phyloP scores from a whole-genome alignment of 1,284 basidiomycete species.

The Sphaerobolus stellatus region DNA sequence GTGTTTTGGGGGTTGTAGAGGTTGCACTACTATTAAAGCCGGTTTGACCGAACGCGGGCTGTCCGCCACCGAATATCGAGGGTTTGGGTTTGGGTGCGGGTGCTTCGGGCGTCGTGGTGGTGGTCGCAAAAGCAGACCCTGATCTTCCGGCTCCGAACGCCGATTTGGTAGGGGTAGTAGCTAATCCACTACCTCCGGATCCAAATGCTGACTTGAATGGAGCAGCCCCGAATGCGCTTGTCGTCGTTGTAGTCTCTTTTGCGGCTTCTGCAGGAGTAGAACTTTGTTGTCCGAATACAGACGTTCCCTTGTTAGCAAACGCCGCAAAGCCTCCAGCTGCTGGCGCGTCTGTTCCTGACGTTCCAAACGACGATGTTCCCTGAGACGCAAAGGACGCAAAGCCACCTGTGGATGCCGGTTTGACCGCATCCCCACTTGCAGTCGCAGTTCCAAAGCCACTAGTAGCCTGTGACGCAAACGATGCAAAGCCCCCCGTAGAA shows the following conservation, averaged over 20 bases:
- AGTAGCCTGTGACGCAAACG: constrained; percentile 11
- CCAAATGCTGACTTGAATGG: constrained; percentile 21
- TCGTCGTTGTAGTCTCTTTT: constrained; percentile 36
- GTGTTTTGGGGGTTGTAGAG: constrained; percentile 21
- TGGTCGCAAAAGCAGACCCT: constrained; percentile 12
- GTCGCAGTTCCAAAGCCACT: neutral
- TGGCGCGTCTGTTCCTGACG: constrained; percentile 27
- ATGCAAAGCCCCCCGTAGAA: constrained; percentile 8
- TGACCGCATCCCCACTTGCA: no score
- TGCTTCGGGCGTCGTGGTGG: constrained; percentile 21
- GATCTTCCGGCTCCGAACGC: constrained; percentile 17
- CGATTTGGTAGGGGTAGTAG: constrained; percentile 19
- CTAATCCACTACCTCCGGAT: constrained; percentile 11
- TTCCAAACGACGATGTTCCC: neutral
- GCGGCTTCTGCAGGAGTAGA: constrained; percentile 58
- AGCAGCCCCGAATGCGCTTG: constrained; percentile 30
- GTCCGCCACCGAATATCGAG: constrained; percentile 37
- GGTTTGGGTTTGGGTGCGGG: constrained; percentile 19
- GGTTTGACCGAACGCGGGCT: constrained; percentile 25
- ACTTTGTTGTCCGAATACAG: constrained; percentile 21
- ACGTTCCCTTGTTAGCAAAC: constrained; percentile 29
- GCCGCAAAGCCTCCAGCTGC: constrained; percentile 41
- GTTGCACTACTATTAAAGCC: constrained; percentile 27
- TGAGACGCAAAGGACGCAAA: constrained; percentile 12
- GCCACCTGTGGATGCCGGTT: constrained; percentile 3